These are phyloP conservation scores for Acidomyces sp. DNA, from an alignment of 495 filamentous ascomycete genomes.

Conservation along the genomic window DNA sequence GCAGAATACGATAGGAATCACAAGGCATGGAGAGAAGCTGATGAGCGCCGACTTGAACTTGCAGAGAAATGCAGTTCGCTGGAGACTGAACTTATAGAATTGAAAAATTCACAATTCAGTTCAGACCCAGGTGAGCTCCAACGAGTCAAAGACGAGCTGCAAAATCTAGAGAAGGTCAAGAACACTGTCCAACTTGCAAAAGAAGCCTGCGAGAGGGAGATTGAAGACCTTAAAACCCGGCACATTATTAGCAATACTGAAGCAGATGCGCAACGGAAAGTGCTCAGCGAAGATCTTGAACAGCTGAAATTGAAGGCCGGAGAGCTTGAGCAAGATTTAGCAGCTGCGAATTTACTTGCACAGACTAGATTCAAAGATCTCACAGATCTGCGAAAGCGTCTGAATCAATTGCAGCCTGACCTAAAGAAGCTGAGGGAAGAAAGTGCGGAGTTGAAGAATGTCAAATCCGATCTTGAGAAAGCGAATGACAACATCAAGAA, in stretches of 20 bases:
- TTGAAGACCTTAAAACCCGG: constrained; percentile 42
- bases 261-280: constrained; percentile 42
- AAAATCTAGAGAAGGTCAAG: constrained; percentile 39
- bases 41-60: constrained; percentile 2
- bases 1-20: constrained; percentile 33
- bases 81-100: constrained; percentile 47
- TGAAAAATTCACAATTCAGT: constrained; percentile 5
- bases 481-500: constrained; percentile 55
- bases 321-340: constrained; percentile 68
- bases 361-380: constrained; percentile 78
- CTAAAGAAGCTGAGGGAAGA: constrained; percentile 62
- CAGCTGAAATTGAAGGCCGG: constrained; percentile 55
- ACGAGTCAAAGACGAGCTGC: constrained; percentile 28
- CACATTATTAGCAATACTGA: constrained; percentile 36
- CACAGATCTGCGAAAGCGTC: constrained; percentile 57
- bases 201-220: constrained; percentile 21
- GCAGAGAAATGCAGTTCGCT: constrained; percentile 28
- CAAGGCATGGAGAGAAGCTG: constrained; percentile 23
- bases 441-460: constrained; percentile 52
- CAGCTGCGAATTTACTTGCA: constrained; percentile 73
- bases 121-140: constrained; percentile 1
- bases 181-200: constrained; percentile 30
- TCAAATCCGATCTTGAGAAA: constrained; percentile 57
- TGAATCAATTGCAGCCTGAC: constrained; percentile 80
- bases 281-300: constrained; percentile 58